Conservation (phyloP, 2,329 filamentous ascomycete genomes). For the Clonostachys byssicola region DNA sequence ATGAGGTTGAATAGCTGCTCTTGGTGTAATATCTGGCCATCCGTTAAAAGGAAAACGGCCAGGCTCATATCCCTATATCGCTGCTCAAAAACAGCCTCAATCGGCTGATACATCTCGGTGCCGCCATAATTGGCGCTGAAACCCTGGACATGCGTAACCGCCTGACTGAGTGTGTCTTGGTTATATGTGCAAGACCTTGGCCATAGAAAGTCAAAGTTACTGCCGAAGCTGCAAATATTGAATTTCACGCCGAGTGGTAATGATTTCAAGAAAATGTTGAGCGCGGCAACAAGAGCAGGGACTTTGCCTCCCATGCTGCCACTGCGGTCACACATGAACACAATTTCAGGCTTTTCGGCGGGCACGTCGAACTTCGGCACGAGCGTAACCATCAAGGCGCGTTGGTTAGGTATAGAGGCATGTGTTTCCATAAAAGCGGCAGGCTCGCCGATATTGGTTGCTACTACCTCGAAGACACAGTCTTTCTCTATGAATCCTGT, state of each 20-base stretch:
- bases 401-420: slow-evolving; percentile 53
- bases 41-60: slow-evolving; percentile 51
- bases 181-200: slow-evolving; percentile 38
- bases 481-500: slow-evolving; percentile 52
- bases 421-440: slow-evolving; percentile 64
- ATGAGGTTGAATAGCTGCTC: slow-evolving; percentile 37
- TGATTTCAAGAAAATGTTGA: slow-evolving; percentile 63
- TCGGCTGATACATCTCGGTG: slow-evolving; percentile 43
- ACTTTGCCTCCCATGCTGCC: slow-evolving; percentile 61
- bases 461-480: slow-evolving; percentile 62
- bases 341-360: slow-evolving; percentile 51
- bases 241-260: slow-evolving; percentile 61
- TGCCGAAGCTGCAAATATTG: slow-evolving; percentile 68
- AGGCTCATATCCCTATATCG: slow-evolving; percentile 41
- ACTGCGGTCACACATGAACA: slow-evolving; percentile 72
- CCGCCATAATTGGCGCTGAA: slow-evolving; percentile 46
- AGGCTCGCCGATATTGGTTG: slow-evolving; percentile 54
- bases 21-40: slow-evolving; percentile 49
- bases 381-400: slow-evolving; percentile 66
- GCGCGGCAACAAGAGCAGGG: slow-evolving; percentile 44
- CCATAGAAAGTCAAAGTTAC: slow-evolving; percentile 38
- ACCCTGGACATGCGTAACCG: slow-evolving; percentile 30
- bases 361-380: slow-evolving; percentile 65
- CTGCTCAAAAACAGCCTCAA: slow-evolving; percentile 34
- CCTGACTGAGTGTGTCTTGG: slow-evolving; percentile 34